These are phyloP conservation scores for Ligustrum vulgare DNA, from an alignment of 257 asterid species.

Conservation along the genomic window DNA sequence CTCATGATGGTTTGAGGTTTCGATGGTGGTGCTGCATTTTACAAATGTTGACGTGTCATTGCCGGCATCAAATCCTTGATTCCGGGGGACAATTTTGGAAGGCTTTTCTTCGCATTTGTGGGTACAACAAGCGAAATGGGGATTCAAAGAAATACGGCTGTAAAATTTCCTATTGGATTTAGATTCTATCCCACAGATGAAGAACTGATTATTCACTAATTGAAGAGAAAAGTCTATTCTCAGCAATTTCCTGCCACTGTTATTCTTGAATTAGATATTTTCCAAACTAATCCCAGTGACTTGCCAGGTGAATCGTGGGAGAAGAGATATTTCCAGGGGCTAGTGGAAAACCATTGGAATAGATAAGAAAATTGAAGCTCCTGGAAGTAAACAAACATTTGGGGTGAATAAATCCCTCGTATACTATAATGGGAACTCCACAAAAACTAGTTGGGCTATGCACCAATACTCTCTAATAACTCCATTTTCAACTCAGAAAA, in stretches of 20 bases:
- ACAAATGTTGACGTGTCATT: too few species aligned
- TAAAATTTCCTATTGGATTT: conserved; percentile 51
- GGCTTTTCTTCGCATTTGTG: too few species aligned
- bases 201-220: conserved; percentile 44
- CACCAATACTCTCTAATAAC: too few species aligned
- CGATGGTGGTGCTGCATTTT: too few species aligned
- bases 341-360: too few species aligned
- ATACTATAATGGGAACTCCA: too few species aligned
- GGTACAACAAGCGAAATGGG: background rate
- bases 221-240: conserved; percentile 42
- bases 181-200: conserved; percentile 54
- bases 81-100: background rate
- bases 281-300: conserved; percentile 29
- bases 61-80: background rate
- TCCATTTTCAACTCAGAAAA: background rate
- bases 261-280: conserved; percentile 34
- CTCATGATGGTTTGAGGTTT: too few species aligned
- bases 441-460: too few species aligned
- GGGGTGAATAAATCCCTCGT: too few species aligned
- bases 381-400: too few species aligned
- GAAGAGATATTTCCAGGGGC: conserved; percentile 48
- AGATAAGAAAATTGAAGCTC: too few species aligned
- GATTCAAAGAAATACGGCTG: conserved; percentile 1
- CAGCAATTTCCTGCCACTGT: conserved; percentile 46
- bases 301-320: conserved; percentile 61